Percentiles rank a stretch among this genome's conserved stretches.
These are phyloP conservation scores for Kodamaea anthophila DNA, from an alignment of 1,139 yeast genomes.

Conservation along the genomic window DNA sequence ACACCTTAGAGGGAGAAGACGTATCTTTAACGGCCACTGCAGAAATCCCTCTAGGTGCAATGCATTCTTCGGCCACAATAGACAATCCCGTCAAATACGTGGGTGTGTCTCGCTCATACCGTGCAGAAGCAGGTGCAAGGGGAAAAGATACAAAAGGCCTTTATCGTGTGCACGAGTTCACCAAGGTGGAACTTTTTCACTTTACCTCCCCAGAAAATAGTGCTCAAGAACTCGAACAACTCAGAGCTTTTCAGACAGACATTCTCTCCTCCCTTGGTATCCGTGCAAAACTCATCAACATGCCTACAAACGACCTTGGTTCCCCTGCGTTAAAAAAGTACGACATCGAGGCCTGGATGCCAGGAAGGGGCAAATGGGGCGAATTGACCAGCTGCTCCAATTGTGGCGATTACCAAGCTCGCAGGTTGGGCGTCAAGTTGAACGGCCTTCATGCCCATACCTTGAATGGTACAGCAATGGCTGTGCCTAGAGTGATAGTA, in stretches of 20 bases:
- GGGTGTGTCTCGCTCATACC: conserved; percentile 80
- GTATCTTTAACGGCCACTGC: conserved; percentile 89
- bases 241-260: conserved; percentile 59
- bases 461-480: conserved; percentile 92
- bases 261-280: conserved; percentile 66
- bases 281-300: conserved; percentile 72
- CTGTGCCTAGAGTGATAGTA: conserved; percentile 84
- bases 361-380: conserved; percentile 91
- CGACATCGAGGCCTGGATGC: conserved; percentile 98
- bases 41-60: conserved; percentile 88
- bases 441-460: conserved; percentile 60
- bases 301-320: conserved; percentile 90
- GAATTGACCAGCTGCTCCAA: conserved; percentile 89
- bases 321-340: conserved; percentile 89
- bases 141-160: conserved; percentile 91
- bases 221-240: conserved; percentile 47
- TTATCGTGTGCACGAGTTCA: conserved; percentile 93
- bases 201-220: conserved; percentile 55
- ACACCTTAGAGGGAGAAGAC: conserved; percentile 45
- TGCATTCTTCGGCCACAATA: conserved; percentile 34
- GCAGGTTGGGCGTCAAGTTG: conserved; percentile 67
- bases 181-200: conserved; percentile 90
- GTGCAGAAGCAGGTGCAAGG: conserved; percentile 97
- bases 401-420: conserved; percentile 86
- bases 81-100: conserved; percentile 54